Percentiles rank a stretch among this genome's conserved stretches.
Evolutionary conservation across 345 rosid species (phyloP).

Genomic region (Populus alba): DNA sequence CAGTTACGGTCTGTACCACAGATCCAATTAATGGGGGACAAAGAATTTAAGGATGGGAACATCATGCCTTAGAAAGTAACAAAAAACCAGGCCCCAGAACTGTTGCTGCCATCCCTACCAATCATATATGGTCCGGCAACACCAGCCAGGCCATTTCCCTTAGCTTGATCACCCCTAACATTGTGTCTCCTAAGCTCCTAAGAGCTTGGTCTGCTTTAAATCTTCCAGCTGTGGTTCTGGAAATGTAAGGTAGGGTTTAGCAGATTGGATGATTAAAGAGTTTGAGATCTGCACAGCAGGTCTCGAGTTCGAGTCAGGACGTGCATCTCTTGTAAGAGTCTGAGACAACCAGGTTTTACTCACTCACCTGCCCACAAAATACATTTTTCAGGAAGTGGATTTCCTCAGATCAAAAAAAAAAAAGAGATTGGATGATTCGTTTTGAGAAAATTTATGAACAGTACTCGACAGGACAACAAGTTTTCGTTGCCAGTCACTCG

Average conservation of each 20-base stretch:
- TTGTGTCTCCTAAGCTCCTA: background rate
- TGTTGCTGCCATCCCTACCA: too few species aligned
- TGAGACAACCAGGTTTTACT: too few species aligned
- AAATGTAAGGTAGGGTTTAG: too few species aligned
- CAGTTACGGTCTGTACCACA: background rate
- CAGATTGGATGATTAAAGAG: background rate
- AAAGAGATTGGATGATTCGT: background rate
- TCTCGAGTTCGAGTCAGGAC: too few species aligned
- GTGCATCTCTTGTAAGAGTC: too few species aligned
- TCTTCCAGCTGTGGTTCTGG: conserved; percentile 12
- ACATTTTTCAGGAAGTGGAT: too few species aligned
- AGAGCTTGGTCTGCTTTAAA: background rate
- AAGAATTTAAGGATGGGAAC: background rate
- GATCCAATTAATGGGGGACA: background rate
- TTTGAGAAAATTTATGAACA: too few species aligned
- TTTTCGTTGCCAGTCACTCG: too few species aligned
- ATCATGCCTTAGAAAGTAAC: background rate
- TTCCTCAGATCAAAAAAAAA: too few species aligned
- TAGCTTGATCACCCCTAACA: background rate
- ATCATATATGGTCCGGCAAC: background rate
- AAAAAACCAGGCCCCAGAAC: background rate
- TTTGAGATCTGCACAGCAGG: too few species aligned
- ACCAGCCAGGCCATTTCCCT: background rate
- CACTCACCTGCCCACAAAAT: too few species aligned
- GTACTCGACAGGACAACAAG: background rate